phyloP scores from a whole-genome alignment of 331 rosid genomes.

The Acacia concinna region DNA sequence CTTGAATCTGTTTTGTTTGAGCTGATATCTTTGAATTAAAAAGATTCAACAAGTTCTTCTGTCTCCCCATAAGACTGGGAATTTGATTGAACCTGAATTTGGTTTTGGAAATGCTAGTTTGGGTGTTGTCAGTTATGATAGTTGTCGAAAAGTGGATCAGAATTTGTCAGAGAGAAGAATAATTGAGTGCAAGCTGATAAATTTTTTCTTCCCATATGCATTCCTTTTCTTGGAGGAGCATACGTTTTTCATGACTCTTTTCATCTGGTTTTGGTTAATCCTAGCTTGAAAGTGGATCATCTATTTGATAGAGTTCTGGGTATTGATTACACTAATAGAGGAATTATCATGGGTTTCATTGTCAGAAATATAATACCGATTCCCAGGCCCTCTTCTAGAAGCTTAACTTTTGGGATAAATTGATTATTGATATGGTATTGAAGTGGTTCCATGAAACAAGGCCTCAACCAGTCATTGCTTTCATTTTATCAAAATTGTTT shows the following conservation, averaged over 20 bases:
- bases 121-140: conserved; percentile 39
- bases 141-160: conserved; percentile 68
- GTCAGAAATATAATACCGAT: neutral
- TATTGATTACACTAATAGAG: conserved; percentile 62
- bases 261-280: conserved; percentile 78
- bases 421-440: neutral
- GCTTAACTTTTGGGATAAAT: neutral
- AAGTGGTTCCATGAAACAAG: neutral
- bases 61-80: conserved; percentile 54
- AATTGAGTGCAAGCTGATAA: conserved; percentile 75
- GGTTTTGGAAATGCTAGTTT: conserved; percentile 44
- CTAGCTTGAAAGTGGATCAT: conserved; percentile 70
- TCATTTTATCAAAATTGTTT: neutral
- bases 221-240: conserved; percentile 91
- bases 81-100: conserved; percentile 36
- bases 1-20: conserved; percentile 55
- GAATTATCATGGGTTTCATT: neutral
- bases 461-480: neutral
- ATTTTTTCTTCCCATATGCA: conserved; percentile 68
- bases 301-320: conserved; percentile 70
- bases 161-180: conserved; percentile 58
- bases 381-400: neutral
- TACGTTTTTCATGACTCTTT: conserved; percentile 84
- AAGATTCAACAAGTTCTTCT: conserved; percentile 71
- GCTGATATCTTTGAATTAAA: conserved; percentile 61